phyloP scores from a whole-genome alignment of 805 yeast species.

The Candida ipomoeae region DNA sequence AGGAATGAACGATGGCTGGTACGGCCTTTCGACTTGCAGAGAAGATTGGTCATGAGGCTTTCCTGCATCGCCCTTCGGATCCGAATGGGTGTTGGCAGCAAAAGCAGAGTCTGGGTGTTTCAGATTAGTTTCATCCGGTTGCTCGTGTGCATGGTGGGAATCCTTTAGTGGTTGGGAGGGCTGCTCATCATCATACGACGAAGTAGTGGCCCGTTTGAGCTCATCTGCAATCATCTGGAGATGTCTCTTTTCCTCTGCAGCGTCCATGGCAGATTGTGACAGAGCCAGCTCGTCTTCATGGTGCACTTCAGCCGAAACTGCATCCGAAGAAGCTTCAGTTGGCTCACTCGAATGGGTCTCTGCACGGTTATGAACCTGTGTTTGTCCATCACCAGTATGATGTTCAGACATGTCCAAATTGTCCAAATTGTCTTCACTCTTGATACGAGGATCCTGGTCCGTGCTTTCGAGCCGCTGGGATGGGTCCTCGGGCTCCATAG shows the following conservation, averaged over 20 bases:
- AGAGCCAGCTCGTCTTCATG: background rate
- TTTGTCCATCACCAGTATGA: background rate
- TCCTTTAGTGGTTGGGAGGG: background rate
- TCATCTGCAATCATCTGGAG: conserved; percentile 31
- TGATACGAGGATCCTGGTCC: background rate
- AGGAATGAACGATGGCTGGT: conserved; percentile 23
- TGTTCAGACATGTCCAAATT: background rate
- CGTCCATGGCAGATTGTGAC: conserved; percentile 5
- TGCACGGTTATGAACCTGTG: background rate
- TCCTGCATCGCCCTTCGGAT: background rate
- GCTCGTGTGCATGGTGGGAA: background rate
- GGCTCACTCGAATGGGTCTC: background rate
- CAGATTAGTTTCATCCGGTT: background rate
- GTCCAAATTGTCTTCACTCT: background rate
- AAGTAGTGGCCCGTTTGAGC: conserved; percentile 29
- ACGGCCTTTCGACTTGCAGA: background rate
- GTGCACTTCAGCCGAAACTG: background rate
- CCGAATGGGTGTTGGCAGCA: background rate
- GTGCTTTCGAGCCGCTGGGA: background rate
- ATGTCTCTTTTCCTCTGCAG: conserved; percentile 21
- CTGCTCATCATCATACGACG: background rate
- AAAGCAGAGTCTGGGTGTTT: background rate
- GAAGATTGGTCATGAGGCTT: background rate
- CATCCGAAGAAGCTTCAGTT: too few relatives aligned
- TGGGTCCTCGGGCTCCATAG: background rate